These are phyloP conservation scores for Cyclotella cryptica DNA, from an alignment of 108 stramenopile genomes.

Conservation along the genomic window DNA sequence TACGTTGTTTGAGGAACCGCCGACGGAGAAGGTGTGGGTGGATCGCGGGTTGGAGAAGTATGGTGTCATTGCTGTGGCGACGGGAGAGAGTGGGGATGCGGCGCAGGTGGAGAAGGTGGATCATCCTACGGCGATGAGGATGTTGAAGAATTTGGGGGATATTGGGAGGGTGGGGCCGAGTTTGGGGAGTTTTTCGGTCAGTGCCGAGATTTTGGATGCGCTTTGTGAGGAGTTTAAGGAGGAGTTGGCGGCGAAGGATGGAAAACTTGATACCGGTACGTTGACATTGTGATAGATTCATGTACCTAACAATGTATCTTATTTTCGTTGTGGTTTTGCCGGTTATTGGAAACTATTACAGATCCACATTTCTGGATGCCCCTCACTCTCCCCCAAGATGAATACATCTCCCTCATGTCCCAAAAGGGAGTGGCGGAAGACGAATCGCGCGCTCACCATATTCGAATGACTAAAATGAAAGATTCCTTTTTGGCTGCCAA, in stretches of 20 bases:
- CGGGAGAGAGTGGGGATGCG: constrained; percentile 76
- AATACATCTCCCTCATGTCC: constrained; percentile 89
- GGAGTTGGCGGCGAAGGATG: constrained; percentile 86
- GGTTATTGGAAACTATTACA: constrained; percentile 64
- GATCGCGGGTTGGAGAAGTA: constrained; percentile 97
- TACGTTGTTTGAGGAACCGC: constrained; percentile 88
- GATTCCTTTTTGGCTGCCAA: constrained; percentile 58
- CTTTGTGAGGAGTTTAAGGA: constrained; percentile 84
- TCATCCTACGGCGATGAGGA: constrained; percentile 93
- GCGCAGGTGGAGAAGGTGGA: constrained; percentile 99
- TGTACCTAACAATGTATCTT: too few species aligned
- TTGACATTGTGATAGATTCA: background rate
- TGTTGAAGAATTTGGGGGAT: constrained; percentile 89
- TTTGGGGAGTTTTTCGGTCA: constrained; percentile 95
- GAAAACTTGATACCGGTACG: constrained; percentile 75
- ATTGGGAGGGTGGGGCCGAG: constrained; percentile 93
- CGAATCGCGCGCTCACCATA: constrained; percentile 76
- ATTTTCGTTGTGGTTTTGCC: too few species aligned
- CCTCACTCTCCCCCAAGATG: constrained; percentile 84
- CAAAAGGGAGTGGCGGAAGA: constrained; percentile 86
- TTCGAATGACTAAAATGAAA: constrained; percentile 87
- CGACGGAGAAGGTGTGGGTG: constrained; percentile 89
- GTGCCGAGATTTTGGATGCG: constrained; percentile 82
- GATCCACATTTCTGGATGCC: constrained; percentile 99
- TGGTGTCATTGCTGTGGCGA: constrained; percentile 94